Evolutionary conservation across 1,139 yeast species (phyloP).

Genomic region (Yamadazyma songkhlaensis): DNA sequence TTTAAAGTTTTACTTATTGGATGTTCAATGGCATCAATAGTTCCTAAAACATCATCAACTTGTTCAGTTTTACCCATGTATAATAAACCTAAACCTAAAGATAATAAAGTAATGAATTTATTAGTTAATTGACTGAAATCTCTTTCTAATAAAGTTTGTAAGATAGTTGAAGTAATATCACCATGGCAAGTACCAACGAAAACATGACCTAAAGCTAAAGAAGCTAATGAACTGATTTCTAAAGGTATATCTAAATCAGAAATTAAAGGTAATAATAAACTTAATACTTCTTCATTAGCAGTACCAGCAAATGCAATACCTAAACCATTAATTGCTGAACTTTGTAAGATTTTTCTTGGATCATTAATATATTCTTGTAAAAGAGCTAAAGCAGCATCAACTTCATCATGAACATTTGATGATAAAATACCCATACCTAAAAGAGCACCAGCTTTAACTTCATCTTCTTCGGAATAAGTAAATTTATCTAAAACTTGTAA

Average conservation of each 20-base stretch:
- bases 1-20: constrained; percentile 89
- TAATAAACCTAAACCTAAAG: constrained; percentile 86
- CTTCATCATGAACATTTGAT: constrained; percentile 92
- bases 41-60: constrained; percentile 92
- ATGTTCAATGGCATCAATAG: constrained; percentile 92
- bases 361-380: constrained; percentile 73
- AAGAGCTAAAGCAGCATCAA: constrained; percentile 86
- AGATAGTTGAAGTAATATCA: constrained; percentile 84
- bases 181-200: constrained; percentile 97
- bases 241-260: constrained; percentile 74
- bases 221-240: constrained; percentile 83
- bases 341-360: constrained; percentile 53
- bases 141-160: constrained; percentile 88
- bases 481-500: constrained; percentile 87
- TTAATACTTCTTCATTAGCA: constrained; percentile 78
- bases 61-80: constrained; percentile 95
- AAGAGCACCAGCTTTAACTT: constrained; percentile 93
- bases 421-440: constrained; percentile 96
- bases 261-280: constrained; percentile 77
- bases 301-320: constrained; percentile 97
- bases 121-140: constrained; percentile 73
- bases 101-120: constrained; percentile 87
- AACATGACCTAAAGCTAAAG: constrained; percentile 89
- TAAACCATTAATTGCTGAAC: constrained; percentile 85
- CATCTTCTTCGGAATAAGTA: constrained; percentile 80